Evolutionary conservation across 768 basidiomycete species (phyloP).

Genomic region (Butyriboletus loyo): DNA sequence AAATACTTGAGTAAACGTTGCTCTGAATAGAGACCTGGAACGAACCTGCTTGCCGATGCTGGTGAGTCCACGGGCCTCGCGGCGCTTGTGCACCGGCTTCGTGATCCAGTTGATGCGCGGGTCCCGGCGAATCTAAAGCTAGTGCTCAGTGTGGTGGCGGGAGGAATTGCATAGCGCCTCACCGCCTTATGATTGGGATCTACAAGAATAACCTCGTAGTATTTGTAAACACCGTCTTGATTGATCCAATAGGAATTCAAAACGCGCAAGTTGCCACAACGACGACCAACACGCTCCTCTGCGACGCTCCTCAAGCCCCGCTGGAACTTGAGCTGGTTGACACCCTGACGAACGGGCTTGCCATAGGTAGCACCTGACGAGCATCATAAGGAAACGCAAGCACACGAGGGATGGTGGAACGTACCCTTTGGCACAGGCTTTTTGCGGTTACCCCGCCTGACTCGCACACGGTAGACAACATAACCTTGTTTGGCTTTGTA

Average conservation of each 20-base stretch:
- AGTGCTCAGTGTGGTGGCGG: conserved; percentile 9
- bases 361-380: conserved; percentile 89
- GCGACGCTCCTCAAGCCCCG: conserved; percentile 89
- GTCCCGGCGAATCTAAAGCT: conserved; percentile 81
- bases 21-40: not conserved
- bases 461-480: conserved; percentile 95
- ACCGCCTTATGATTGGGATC: conserved; percentile 95
- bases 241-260: conserved; percentile 99
- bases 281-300: conserved; percentile 95
- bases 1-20: conserved; percentile 1
- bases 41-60: conserved; percentile 91
- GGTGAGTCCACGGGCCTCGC: conserved; percentile 97
- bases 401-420: conserved; percentile 11
- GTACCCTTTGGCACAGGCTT: conserved; percentile 96
- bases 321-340: conserved; percentile 99
- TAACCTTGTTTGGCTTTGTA: conserved; percentile 99
- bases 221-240: conserved; percentile 98
- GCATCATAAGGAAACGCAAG: not conserved
- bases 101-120: conserved; percentile 98
- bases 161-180: conserved; percentile 30
- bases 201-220: conserved; percentile 98
- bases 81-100: conserved; percentile 97
- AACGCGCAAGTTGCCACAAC: conserved; percentile 95
- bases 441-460: conserved; percentile 98
- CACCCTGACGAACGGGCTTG: conserved; percentile 99